phyloP scores from a whole-genome alignment of 371 early-diverging fungal species.

The Cladochytrium tenue region DNA sequence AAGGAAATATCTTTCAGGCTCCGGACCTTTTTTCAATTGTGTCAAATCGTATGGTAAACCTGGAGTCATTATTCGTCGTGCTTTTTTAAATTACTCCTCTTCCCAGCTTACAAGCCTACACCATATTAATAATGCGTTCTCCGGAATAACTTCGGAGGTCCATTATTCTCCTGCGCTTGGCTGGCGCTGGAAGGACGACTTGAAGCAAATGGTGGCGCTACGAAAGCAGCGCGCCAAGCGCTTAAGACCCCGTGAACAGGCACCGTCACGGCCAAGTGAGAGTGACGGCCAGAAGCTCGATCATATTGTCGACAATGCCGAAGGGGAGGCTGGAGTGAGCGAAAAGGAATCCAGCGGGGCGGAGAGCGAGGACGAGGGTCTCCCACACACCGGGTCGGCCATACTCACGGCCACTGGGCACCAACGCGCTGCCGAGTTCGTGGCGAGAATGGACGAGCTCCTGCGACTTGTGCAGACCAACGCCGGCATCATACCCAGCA shows the following conservation, averaged over 20 bases:
- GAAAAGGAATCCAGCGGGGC: no score
- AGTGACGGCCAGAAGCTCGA: no score
- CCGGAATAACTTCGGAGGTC: constrained; percentile 5
- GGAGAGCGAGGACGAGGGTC: no score
- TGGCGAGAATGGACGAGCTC: neutral
- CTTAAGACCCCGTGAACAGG: no score
- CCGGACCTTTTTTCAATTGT: constrained; percentile 82
- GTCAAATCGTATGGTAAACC: constrained; percentile 76
- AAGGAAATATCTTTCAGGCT: constrained; percentile 91
- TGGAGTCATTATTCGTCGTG: neutral
- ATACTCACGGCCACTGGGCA: constrained; percentile 5
- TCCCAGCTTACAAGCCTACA: constrained; percentile 22
- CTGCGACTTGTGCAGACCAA: neutral
- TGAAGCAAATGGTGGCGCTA: neutral
- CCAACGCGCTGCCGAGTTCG: constrained; percentile 1
- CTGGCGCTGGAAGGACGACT: constrained; percentile 13
- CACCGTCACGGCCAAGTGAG: no score
- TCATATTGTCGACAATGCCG: no score
- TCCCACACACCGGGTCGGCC: no score
- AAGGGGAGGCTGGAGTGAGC: no score
- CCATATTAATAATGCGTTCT: constrained; percentile 21
- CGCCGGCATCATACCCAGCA: neutral
- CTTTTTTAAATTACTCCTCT: neutral
- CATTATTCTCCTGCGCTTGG: constrained; percentile 17
- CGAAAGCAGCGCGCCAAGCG: no score